Evolutionary conservation across 208 protist genomes (phyloP).

Genomic region (Acanthamoeba culbertsoni): DNA sequence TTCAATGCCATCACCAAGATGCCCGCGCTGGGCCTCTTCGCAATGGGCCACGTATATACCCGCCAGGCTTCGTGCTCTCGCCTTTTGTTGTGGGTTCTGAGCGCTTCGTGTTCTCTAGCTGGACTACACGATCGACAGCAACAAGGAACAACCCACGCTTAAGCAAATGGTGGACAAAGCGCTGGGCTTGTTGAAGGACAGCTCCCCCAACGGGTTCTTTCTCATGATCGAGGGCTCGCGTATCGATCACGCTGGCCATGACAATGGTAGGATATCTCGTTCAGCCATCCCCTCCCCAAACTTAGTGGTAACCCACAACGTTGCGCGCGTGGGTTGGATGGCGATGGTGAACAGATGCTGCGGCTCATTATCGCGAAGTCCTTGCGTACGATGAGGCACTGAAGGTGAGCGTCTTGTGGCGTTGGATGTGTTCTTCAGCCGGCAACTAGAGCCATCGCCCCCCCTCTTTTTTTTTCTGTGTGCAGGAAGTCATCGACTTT

Average conservation of each 20-base stretch:
- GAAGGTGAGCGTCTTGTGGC: not conserved
- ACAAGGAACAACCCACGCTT: slow-evolving; percentile 58
- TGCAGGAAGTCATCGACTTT: slow-evolving; percentile 27
- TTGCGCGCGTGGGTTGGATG: not conserved
- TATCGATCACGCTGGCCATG: slow-evolving; percentile 72
- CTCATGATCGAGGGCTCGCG: slow-evolving; percentile 74
- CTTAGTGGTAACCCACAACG: no score
- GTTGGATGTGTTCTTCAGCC: not conserved
- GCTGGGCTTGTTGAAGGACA: slow-evolving; percentile 60
- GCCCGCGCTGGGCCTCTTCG: slow-evolving; percentile 67
- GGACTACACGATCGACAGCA: slow-evolving; percentile 72
- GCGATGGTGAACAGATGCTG: not conserved
- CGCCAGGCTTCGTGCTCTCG: no score
- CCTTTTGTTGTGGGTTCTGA: not conserved
- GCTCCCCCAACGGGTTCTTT: slow-evolving; percentile 70
- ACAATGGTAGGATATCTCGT: slow-evolving; percentile 62
- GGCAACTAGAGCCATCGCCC: not conserved
- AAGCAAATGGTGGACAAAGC: slow-evolving; percentile 71
- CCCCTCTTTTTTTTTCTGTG: no score
- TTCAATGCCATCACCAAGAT: not conserved
- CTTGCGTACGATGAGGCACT: slow-evolving; percentile 66
- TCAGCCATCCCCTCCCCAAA: not conserved
- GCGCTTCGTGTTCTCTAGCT: not conserved
- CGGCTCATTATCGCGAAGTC: slow-evolving; percentile 63
- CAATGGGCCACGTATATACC: not conserved